Evolutionary conservation across 495 filamentous ascomycete genomes (phyloP).

Genomic region (Talaromyces adpressus): DNA sequence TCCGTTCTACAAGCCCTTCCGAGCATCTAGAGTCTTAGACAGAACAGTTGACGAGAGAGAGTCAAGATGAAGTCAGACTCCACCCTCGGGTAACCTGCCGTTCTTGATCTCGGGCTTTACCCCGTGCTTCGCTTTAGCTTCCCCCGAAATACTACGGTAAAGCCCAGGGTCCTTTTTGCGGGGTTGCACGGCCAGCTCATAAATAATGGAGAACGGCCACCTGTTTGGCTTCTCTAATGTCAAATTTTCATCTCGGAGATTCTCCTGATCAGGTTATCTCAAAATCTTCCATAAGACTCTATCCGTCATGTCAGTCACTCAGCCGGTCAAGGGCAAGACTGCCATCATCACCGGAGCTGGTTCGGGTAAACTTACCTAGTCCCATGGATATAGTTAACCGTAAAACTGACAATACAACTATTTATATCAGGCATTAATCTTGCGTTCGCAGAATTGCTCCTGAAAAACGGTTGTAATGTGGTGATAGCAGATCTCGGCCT

Average conservation of each 20-base stretch:
- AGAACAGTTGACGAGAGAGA: too few species aligned
- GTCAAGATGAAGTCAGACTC: background rate
- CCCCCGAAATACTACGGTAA: background rate
- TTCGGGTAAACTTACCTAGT: constrained; percentile 44
- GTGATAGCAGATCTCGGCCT: constrained; percentile 59
- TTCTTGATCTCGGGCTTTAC: background rate
- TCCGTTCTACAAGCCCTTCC: too few species aligned
- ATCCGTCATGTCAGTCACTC: constrained; percentile 8
- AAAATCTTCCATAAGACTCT: background rate
- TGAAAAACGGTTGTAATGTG: constrained; percentile 55
- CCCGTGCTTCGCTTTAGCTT: constrained; percentile 5
- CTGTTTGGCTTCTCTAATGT: background rate
- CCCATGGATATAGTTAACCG: background rate
- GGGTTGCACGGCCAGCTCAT: background rate
- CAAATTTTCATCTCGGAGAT: background rate
- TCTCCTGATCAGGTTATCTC: background rate
- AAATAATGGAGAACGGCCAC: background rate
- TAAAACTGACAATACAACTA: background rate
- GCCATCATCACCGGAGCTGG: constrained; percentile 69
- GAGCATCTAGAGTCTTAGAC: too few species aligned
- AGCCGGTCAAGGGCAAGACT: constrained; percentile 49
- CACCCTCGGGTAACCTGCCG: constrained; percentile 7
- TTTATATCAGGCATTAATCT: constrained; percentile 42
- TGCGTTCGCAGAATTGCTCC: constrained; percentile 50
- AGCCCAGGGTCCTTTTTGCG: background rate